Evolutionary conservation across 2,329 filamentous ascomycete species (phyloP).

Genomic region (Aspergillus uvarum): DNA sequence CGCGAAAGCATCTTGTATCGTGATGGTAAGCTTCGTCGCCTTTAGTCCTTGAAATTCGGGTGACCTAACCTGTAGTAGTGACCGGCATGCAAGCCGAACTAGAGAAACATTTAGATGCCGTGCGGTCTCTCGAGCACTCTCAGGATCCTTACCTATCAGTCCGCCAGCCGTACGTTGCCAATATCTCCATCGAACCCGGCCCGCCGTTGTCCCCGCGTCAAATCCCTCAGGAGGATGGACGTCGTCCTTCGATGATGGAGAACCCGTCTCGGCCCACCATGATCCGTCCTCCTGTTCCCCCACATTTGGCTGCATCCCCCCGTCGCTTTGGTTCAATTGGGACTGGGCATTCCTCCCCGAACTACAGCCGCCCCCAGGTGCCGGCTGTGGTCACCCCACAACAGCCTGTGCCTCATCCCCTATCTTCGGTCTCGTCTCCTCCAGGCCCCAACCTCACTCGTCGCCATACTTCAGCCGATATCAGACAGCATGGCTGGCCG

Average conservation of each 20-base stretch:
- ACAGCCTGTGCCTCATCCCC: conserved; percentile 65
- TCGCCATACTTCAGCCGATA: conserved; percentile 93
- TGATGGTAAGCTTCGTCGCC: conserved; percentile 63
- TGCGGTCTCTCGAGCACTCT: conserved; percentile 57
- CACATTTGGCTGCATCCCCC: conserved; percentile 76
- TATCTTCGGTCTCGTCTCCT: conserved; percentile 57
- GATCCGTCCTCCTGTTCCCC: conserved; percentile 75
- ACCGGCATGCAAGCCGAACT: conserved; percentile 63
- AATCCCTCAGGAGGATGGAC: conserved; percentile 78
- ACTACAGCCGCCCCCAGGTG: conserved; percentile 68
- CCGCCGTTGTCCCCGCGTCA: conserved; percentile 84
- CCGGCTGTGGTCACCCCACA: conserved; percentile 66
- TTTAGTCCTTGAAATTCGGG: background rate
- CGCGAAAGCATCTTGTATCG: conserved; percentile 75
- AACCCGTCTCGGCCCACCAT: conserved; percentile 61
- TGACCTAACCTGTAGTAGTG: conserved; percentile 38
- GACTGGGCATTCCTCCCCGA: conserved; percentile 65
- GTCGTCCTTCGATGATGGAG: conserved; percentile 65
- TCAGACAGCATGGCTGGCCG: conserved; percentile 82
- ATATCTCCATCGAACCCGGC: conserved; percentile 62
- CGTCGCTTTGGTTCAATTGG: conserved; percentile 87
- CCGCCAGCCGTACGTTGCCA: conserved; percentile 65
- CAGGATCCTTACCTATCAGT: conserved; percentile 66
- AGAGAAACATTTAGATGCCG: conserved; percentile 58
- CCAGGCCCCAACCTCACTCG: conserved; percentile 69